These are phyloP conservation scores for Dactylellina haptotyla DNA, from an alignment of 2,329 filamentous ascomycete genomes.

Conservation along the genomic window DNA sequence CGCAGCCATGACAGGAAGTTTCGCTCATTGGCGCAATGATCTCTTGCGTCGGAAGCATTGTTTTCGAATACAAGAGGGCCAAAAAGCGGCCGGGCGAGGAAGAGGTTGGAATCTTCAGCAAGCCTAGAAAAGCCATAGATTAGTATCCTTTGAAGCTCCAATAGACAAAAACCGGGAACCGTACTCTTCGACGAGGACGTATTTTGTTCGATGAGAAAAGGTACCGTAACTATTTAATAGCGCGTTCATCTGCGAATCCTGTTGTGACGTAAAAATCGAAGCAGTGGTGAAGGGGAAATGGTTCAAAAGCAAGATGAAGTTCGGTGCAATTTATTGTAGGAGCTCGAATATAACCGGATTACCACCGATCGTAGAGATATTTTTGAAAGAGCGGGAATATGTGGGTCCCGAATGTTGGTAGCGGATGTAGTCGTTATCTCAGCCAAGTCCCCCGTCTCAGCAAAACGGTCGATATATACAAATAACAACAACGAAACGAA, in stretches of 20 bases:
- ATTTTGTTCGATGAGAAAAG: conserved; percentile 48
- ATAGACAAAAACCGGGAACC: neutral
- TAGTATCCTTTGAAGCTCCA: neutral
- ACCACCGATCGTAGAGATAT: neutral
- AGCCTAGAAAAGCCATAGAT: conserved; percentile 16
- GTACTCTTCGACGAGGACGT: conserved; percentile 56
- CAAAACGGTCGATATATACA: conserved; percentile 25
- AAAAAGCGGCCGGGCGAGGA: conserved; percentile 68
- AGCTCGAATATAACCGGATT: too few relatives aligned
- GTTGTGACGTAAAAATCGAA: too few relatives aligned
- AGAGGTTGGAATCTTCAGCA: conserved; percentile 40
- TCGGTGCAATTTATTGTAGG: too few relatives aligned
- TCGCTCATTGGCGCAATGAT: conserved; percentile 82
- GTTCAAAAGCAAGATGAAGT: too few relatives aligned
- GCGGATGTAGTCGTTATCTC: neutral
- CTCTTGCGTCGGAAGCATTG: conserved; percentile 76
- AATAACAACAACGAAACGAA: neutral
- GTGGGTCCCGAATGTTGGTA: neutral
- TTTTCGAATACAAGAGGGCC: conserved; percentile 79
- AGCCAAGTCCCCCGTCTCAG: neutral
- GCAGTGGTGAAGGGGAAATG: too few relatives aligned
- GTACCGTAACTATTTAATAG: conserved; percentile 47
- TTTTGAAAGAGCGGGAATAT: neutral
- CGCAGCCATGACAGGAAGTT: conserved; percentile 91
- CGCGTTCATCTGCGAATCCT: conserved; percentile 26